Conservation (phyloP, 805 yeast species). For the Sugiyamaella floridensis region DNA sequence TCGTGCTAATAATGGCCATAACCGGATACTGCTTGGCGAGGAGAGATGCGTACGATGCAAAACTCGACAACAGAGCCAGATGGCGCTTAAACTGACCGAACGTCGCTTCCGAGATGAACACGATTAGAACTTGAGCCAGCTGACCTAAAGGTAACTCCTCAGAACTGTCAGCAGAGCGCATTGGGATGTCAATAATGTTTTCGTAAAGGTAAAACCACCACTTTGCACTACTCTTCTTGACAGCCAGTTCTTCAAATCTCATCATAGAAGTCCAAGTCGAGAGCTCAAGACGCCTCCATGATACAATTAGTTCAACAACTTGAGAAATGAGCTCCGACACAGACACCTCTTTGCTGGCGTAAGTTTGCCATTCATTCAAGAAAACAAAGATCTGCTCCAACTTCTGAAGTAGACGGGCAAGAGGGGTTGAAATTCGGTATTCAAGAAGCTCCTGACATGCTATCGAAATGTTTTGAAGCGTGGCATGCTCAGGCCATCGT, state of each 20-base stretch:
- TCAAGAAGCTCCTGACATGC: constrained; percentile 59
- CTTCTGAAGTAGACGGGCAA: constrained; percentile 71
- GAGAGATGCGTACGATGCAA: constrained; percentile 45
- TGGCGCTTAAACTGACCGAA: constrained; percentile 67
- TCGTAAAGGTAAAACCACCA: constrained; percentile 95
- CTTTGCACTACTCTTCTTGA: constrained; percentile 49
- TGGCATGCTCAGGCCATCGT: constrained; percentile 95
- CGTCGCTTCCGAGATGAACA: constrained; percentile 68
- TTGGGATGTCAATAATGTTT: constrained; percentile 39
- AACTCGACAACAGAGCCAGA: constrained; percentile 55
- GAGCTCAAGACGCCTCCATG: constrained; percentile 87
- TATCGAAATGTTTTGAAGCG: constrained; percentile 59
- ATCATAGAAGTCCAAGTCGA: constrained; percentile 79
- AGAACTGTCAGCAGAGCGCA: constrained; percentile 30
- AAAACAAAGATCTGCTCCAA: constrained; percentile 79
- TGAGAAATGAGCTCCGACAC: constrained; percentile 48
- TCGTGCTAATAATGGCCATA: constrained; percentile 29
- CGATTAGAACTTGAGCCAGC: constrained; percentile 54
- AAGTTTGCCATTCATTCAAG: constrained; percentile 88
- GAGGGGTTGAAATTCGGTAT: constrained; percentile 60
- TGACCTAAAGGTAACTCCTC: constrained; percentile 28
- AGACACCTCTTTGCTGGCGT: constrained; percentile 73
- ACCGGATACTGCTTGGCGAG: constrained; percentile 24
- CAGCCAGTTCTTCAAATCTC: constrained; percentile 47
- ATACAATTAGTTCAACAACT: constrained; percentile 62